Conservation (phyloP, 2,329 filamentous ascomycete species). For the Acrocalymma vagum region DNA sequence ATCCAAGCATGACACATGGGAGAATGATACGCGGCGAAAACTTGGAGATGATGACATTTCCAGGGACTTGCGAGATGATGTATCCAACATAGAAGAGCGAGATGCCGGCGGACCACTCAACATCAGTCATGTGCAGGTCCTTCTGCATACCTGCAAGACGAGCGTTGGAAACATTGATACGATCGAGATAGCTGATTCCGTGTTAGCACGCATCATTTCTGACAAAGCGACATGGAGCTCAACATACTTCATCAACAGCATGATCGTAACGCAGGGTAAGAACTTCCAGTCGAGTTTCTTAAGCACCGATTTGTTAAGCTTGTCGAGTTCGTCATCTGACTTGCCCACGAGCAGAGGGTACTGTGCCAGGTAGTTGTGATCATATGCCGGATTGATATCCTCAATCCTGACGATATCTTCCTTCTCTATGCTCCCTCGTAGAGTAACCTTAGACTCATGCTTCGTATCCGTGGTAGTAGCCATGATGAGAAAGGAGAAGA, state of each 20-base stretch:
- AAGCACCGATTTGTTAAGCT: constrained; percentile 32
- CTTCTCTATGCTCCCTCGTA: constrained; percentile 7
- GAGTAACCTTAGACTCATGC: too few relatives aligned
- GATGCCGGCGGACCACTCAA: constrained; percentile 51
- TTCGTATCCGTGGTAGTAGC: too few relatives aligned
- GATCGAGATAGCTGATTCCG: constrained; percentile 47
- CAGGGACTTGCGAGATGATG: constrained; percentile 56
- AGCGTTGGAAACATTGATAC: constrained; percentile 52
- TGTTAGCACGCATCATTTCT: constrained; percentile 2
- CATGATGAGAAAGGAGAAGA: too few relatives aligned
- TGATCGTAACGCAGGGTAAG: constrained; percentile 39
- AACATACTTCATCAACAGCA: constrained; percentile 42
- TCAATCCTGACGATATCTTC: constrained; percentile 9
- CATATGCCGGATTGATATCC: constrained; percentile 1
- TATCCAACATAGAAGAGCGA: constrained; percentile 58
- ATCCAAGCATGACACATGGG: constrained; percentile 52
- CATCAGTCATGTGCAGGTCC: constrained; percentile 41
- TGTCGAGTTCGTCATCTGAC: constrained; percentile 24
- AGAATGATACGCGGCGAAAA: constrained; percentile 43
- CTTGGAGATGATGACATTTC: constrained; percentile 56
- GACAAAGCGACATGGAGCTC: not conserved
- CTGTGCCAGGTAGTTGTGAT: constrained; percentile 6
- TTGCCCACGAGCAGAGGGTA: constrained; percentile 12
- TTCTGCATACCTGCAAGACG: constrained; percentile 49
- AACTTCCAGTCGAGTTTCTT: constrained; percentile 39